Base-by-base conservation (phyloP, 257 asterid genomes). In the Echium plantagineum region DNA sequence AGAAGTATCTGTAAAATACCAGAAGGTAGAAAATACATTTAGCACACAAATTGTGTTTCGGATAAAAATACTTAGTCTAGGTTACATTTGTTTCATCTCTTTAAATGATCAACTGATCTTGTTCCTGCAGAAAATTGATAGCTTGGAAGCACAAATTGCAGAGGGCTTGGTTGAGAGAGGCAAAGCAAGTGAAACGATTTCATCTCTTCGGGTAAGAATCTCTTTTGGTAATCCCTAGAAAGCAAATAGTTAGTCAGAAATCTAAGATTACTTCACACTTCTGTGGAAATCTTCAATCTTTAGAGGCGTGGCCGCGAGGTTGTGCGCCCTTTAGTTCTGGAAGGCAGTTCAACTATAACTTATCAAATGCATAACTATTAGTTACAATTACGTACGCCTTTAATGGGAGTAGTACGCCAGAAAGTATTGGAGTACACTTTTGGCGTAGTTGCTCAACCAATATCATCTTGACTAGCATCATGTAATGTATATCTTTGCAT, bases 131-230 rank as follows among this genome's bases (percentile, higher is more conserved):
- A 88, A 91, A 85, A 80, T 81, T 63, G 94, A 88, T 76, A 74
- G 75, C 73, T 63, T 91, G 81, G 87, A 91, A 71, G 90, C 89
- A 71, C 96, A 91, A 74, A 76, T 86, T 68, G 71, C 94, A 55
- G 98, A 88, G 65, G 78, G 79, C 70, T 77, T 79, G 75, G 78
- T 88, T 65, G 98, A 91, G 75, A 77, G 86, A 78, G 77, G 71
- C 74, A 84, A 83, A 79, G 89, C 94, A 76, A 72, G 81, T 68
- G 98, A 86, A 79, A 81, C 94, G 65, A 83, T 91, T 59, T 82
- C 94, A 58, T 79, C 87, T 66, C 82, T 91, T 60, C 78, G 89
- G 86, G 98, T 88, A 79, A 63, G 72, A 66, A 69, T 74, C 52
- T 69, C 54, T 31, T 22, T 55, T 65, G 57, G 21, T 61, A 51